Base-by-base conservation (phyloP, 1,139 yeast genomes). In the Kodamaea sp. region DNA sequence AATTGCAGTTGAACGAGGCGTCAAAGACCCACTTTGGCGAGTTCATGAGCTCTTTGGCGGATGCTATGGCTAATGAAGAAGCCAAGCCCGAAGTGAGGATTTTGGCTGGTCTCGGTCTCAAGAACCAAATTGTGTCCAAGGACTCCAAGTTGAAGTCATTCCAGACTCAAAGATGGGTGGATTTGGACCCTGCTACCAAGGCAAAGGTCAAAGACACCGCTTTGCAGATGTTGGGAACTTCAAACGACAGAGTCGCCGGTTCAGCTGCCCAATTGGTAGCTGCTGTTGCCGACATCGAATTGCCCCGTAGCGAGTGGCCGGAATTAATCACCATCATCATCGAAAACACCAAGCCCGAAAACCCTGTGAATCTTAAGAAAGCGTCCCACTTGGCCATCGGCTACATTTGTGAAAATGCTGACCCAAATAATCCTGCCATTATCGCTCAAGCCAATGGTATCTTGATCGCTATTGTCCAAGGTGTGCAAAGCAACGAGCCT, bases 221-320 rank as follows among this genome's bases (percentile, higher is more conserved):
- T 0, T 59, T 92, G 32, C 63, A 66, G 31, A 78, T 92, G 2
- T 76, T 92, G 39, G 61, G 80, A 38, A 73, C 86, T 14, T 57
- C 68, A n/a, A 82, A 83, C 51, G 83, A 80, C 41, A 76, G 89
- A 50, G 96, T 92, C 31, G 95, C 96, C 18, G 79, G 82, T 41
- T 77, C 96, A 15, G 83, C 94, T 20, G 96, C 98, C 14, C 97
- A 92, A 66, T 73, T 92, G 48, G 92, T 92, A 40, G 96, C 97
- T 19, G 95, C 97, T 7, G 86, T 92, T 50, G 98, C 97, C 11
- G 94, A 85, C 46, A 87, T 92, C 41, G 98, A 92, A 59, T 73
- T 92, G 46, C 97, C 97, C 29, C 69, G 83, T 44, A 76, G 75
- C 46, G 87, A 83, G 55, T 92, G 98, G 98, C 83, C 85, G 15